Percentiles rank a stretch among this genome's conserved stretches.
These are phyloP conservation scores for Pseudoneurospora amorphoporcata DNA, from an alignment of 495 filamentous ascomycete genomes.

Conservation along the genomic window DNA sequence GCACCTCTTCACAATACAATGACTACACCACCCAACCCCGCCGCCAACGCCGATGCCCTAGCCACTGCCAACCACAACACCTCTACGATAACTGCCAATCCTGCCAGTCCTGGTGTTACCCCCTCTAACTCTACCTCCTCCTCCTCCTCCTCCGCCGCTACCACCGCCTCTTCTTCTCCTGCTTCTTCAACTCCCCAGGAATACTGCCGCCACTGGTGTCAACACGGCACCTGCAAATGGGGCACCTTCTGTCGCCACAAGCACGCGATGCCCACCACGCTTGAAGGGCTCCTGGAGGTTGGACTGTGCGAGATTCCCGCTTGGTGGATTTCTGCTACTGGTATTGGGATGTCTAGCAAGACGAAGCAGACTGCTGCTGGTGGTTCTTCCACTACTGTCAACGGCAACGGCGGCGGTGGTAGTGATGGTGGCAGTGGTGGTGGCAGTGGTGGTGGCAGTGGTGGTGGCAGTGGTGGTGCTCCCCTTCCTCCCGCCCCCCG, in stretches of 20 bases:
- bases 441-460: not conserved
- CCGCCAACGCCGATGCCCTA: not conserved
- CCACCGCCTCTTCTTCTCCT: not conserved
- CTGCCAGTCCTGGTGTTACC: not conserved
- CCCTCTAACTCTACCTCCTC: not conserved
- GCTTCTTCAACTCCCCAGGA: not conserved
- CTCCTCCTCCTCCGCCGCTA: not conserved
- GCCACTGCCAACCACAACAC: no score
- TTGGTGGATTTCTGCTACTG: slow-evolving; percentile 20
- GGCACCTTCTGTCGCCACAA: slow-evolving; percentile 28
- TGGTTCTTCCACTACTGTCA: not conserved
- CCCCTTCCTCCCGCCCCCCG: not conserved
- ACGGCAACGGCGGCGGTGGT: not conserved
- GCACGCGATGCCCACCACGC: slow-evolving; percentile 32
- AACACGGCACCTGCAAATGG: slow-evolving; percentile 34
- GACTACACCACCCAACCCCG: not conserved
- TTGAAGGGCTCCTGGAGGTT: slow-evolving; percentile 24
- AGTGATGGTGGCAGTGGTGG: not conserved
- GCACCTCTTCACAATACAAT: not conserved
- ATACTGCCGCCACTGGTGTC: slow-evolving; percentile 37
- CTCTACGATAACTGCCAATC: not conserved
- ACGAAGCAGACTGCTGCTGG: not conserved
- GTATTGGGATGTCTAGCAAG: not conserved
- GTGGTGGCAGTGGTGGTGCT: not conserved
- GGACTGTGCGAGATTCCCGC: slow-evolving; percentile 24